Evolutionary conservation across 768 basidiomycete species (phyloP), one percentile per base, ranked within the genome.

Genomic region (Boletus barrowsii): DNA sequence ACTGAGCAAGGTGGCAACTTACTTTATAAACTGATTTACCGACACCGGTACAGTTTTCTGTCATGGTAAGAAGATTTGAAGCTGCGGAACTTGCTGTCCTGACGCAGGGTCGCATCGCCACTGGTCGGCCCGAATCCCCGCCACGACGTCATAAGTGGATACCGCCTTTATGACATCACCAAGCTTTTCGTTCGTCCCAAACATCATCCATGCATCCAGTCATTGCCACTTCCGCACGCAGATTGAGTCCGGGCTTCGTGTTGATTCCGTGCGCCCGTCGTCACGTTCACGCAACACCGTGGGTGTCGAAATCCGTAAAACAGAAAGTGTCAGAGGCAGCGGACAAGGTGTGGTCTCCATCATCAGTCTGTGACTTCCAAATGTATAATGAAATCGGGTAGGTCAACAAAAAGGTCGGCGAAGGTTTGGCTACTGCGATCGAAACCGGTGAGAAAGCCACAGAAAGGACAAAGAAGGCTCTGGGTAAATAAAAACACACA

Each of bases 341-440:
- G 20, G 66, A 70, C 48, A 73, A 72, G 62, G 75, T 76, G 22
- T 29, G 64, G 39, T 14, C 35, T 29, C 5, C 53, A 22, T 22
- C n/a, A 42, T 10, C 11, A 10, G 5, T 15, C 13, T 8, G 24
- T 17, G 35, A 29, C 18, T 18, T 37, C 14, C 8, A 9, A 44
- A 35, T 26, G 20, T 44, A 15, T 36, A 29, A 18, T 55, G 1
- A 43, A 11, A 10, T 42, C 36, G 32, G 36, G 32, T 51, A 77
- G 74, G 69, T 76, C 17, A 79, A 76, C 67, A 76, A 70, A 58
- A 67, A 65, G 24, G 70, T 74, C 20, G 77, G 76, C 4, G 32
- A 66, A 46, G 68, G 70, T 17, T 60, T 78, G n/a, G 76, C 76
- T 5, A 66, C 67, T 3, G 75, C 70, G 6, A 73, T 78, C 49